Percentiles rank a stretch among this genome's conserved stretches.
Evolutionary conservation across 768 basidiomycete genomes (phyloP).

Genomic region (Mycena epipterygia): DNA sequence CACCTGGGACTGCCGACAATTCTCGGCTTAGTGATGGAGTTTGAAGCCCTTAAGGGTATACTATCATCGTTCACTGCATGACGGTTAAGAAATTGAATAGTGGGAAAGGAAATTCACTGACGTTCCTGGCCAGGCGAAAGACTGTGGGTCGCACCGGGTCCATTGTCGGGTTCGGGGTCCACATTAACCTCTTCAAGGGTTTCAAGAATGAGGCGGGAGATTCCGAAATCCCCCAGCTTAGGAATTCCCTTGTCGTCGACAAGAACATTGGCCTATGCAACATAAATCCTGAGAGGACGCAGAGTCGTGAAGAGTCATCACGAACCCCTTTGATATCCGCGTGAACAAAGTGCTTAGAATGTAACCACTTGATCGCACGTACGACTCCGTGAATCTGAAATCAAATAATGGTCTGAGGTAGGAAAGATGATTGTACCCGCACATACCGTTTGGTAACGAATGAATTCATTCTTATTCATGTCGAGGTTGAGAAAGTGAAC

Average conservation of each 20-base stretch:
- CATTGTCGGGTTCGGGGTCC: background rate
- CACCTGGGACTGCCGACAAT: background rate
- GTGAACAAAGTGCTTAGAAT: background rate
- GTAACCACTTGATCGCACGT: background rate
- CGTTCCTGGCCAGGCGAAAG: too few relatives aligned
- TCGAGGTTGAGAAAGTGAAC: slow-evolving; percentile 7
- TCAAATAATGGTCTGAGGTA: background rate
- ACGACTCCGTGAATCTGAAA: background rate
- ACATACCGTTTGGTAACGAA: background rate
- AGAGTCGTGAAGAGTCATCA: background rate
- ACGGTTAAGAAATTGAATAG: too few relatives aligned
- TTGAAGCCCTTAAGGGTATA: too few relatives aligned
- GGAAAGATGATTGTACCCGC: background rate
- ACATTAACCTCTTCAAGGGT: background rate
- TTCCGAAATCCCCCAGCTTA: slow-evolving; percentile 10
- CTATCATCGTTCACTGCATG: too few relatives aligned
- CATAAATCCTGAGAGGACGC: background rate
- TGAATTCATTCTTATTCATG: background rate
- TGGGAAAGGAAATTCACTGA: too few relatives aligned
- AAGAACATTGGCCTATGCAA: slow-evolving; percentile 5
- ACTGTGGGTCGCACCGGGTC: background rate
- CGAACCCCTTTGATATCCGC: slow-evolving; percentile 19
- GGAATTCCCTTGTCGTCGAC: background rate
- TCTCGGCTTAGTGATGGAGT: background rate
- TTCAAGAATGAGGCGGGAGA: background rate